Evolutionary conservation across 495 filamentous ascomycete genomes (phyloP).

Genomic region (Oleoguttula mirabilis): DNA sequence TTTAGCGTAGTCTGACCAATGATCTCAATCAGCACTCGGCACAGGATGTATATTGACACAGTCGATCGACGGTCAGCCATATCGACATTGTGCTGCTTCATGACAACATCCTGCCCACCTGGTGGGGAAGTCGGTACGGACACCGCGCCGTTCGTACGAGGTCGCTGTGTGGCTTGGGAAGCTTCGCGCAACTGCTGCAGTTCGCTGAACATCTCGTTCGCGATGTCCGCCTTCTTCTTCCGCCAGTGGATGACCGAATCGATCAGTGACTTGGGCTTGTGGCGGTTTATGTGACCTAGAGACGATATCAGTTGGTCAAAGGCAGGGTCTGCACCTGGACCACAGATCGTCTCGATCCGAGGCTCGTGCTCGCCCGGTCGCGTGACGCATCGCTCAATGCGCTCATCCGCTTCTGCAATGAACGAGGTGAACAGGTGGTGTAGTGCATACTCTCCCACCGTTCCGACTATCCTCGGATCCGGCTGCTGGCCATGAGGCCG

Average conservation of each 20-base stretch:
- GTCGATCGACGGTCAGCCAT: constrained; percentile 77
- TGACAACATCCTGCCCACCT: constrained; percentile 3
- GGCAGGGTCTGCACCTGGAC: constrained; percentile 71
- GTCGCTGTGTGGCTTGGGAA: not conserved
- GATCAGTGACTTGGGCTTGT: constrained; percentile 90
- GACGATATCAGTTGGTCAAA: constrained; percentile 94
- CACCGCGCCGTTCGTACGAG: not conserved
- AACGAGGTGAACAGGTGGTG: constrained; percentile 92
- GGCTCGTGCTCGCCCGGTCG: constrained; percentile 62
- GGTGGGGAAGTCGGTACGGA: constrained; percentile 3
- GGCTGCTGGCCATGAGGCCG: constrained; percentile 54
- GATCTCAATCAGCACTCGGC: constrained; percentile 85
- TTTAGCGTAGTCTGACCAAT: constrained; percentile 71
- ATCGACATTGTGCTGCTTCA: constrained; percentile 49
- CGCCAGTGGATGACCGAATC: constrained; percentile 97
- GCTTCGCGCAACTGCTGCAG: constrained; percentile 9
- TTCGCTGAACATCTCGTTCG: constrained; percentile 25
- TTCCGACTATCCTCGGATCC: constrained; percentile 80
- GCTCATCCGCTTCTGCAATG: constrained; percentile 79
- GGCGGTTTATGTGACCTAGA: constrained; percentile 81
- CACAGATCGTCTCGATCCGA: constrained; percentile 76
- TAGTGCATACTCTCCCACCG: constrained; percentile 89
- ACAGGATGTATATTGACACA: constrained; percentile 88
- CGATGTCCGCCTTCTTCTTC: constrained; percentile 83
- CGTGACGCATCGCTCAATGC: constrained; percentile 73